phyloP scores from a whole-genome alignment of 2,329 filamentous ascomycete genomes.

The Fusarium begoniae region DNA sequence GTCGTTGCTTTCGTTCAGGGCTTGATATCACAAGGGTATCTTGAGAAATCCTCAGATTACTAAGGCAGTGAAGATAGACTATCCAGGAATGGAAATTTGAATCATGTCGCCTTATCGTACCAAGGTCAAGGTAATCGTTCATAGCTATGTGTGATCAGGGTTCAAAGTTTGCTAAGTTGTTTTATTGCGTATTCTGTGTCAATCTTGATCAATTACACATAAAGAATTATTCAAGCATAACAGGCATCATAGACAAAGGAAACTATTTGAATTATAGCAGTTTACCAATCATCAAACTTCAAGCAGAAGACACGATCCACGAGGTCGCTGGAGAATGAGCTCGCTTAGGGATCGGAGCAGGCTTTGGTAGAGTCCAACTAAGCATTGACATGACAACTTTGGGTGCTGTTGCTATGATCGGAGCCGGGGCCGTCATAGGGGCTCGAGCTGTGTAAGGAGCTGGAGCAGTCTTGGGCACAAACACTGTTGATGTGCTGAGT shows the following conservation, averaged over 20 bases:
- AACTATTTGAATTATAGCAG: neutral
- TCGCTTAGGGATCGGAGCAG: constrained; percentile 10
- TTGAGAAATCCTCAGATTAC: neutral
- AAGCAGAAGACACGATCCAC: constrained; percentile 10
- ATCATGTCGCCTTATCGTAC: neutral
- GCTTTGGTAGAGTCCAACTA: constrained; percentile 3
- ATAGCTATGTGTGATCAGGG: fast-evolving
- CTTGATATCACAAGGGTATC: constrained; percentile 11
- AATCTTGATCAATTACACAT: neutral
- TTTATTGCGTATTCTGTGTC: neutral
- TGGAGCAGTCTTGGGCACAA: constrained; percentile 3
- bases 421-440: constrained; percentile 15
- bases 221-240: neutral
- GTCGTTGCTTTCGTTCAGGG: constrained; percentile 19
- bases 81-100: neutral
- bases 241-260: neutral
- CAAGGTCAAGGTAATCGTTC: neutral
- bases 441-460: constrained; percentile 12
- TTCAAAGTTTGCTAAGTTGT: neutral
- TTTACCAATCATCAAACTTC: neutral
- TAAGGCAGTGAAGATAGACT: neutral
- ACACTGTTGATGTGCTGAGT: neutral
- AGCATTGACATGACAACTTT: constrained; percentile 21
- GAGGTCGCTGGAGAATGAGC: constrained; percentile 15
- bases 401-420: constrained; percentile 10